Evolutionary conservation across 2,329 filamentous ascomycete species (phyloP).

Genomic region (Chrysoporthe austroafricana): DNA sequence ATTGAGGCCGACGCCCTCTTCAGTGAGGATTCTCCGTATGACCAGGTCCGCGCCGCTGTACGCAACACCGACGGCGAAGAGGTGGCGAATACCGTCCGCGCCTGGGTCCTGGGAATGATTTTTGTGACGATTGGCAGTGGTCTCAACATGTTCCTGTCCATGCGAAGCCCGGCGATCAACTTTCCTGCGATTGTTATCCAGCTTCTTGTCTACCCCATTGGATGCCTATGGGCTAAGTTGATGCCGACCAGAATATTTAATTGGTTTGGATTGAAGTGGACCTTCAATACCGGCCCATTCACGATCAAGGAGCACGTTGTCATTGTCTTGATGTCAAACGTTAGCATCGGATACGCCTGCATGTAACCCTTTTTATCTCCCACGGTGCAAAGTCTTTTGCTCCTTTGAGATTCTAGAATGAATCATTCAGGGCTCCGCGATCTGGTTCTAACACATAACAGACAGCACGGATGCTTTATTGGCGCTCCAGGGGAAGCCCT

Average conservation of each 20-base stretch:
- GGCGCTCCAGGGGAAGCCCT: constrained; percentile 46
- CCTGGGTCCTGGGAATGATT: constrained; percentile 49
- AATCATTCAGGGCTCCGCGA: too few species aligned
- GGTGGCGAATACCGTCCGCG: constrained; percentile 47
- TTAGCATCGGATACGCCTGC: constrained; percentile 35
- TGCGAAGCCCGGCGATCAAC: constrained; percentile 41
- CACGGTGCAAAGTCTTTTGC: too few species aligned
- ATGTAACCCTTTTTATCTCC: background rate
- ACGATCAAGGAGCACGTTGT: constrained; percentile 52
- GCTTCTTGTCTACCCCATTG: constrained; percentile 48
- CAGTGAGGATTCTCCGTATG: constrained; percentile 44
- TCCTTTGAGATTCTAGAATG: too few species aligned
- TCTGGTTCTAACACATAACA: constrained; percentile 26
- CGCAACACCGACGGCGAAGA: constrained; percentile 48
- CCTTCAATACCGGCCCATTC: constrained; percentile 49
- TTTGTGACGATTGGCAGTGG: constrained; percentile 48
- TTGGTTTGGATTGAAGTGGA: constrained; percentile 47
- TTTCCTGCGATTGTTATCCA: constrained; percentile 45
- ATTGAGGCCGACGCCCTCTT: constrained; percentile 39
- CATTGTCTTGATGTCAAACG: constrained; percentile 50
- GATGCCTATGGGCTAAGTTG: constrained; percentile 47
- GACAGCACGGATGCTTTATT: constrained; percentile 46
- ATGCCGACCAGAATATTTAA: constrained; percentile 47
- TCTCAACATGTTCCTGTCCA: constrained; percentile 42
- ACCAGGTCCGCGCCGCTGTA: constrained; percentile 49